These are phyloP conservation scores for Geosmithia putterillii DNA, from an alignment of 2,329 filamentous ascomycete species.

Conservation along the genomic window DNA sequence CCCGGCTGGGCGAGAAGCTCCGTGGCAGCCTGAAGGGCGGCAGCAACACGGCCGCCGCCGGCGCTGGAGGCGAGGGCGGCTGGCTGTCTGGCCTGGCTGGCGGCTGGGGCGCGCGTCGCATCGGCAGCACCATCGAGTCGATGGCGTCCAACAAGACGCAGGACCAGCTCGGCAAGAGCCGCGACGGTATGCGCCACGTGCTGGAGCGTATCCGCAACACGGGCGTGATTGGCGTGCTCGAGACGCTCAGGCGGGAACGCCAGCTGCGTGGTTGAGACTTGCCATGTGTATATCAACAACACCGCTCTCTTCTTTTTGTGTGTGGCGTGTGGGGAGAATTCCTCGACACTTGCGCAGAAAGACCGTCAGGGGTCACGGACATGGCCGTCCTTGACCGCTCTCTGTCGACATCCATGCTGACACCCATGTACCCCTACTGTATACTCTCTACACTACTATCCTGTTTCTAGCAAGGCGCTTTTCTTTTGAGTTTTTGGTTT, in stretches of 20 bases:
- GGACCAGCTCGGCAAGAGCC: slow-evolving; percentile 67
- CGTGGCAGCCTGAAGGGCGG: slow-evolving; percentile 30
- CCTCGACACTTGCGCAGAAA: too few relatives aligned
- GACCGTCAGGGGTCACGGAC: too few relatives aligned
- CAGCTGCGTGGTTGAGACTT: slow-evolving; percentile 13
- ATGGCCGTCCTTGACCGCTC: slow-evolving; percentile 1
- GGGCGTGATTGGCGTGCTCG: slow-evolving; percentile 44
- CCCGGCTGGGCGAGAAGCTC: slow-evolving; percentile 57
- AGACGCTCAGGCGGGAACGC: slow-evolving; percentile 36
- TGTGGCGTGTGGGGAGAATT: too few relatives aligned
- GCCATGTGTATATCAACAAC: too few relatives aligned
- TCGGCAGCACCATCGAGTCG: slow-evolving; percentile 68
- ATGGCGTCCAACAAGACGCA: slow-evolving; percentile 67
- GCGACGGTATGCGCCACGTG: slow-evolving; percentile 74
- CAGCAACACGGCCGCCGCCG: slow-evolving; percentile 27
- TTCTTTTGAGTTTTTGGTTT: background rate
- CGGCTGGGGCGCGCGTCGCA: slow-evolving; percentile 54
- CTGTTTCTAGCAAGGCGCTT: slow-evolving; percentile 2
- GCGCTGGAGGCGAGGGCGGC: slow-evolving; percentile 18
- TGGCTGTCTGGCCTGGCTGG: slow-evolving; percentile 41
- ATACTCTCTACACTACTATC: background rate
- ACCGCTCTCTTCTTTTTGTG: too few relatives aligned
- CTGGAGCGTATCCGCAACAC: slow-evolving; percentile 55
- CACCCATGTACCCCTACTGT: background rate
- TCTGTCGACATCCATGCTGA: background rate